Conservation (phyloP, 305 asterid species). For the Ajuga reptans region DNA sequence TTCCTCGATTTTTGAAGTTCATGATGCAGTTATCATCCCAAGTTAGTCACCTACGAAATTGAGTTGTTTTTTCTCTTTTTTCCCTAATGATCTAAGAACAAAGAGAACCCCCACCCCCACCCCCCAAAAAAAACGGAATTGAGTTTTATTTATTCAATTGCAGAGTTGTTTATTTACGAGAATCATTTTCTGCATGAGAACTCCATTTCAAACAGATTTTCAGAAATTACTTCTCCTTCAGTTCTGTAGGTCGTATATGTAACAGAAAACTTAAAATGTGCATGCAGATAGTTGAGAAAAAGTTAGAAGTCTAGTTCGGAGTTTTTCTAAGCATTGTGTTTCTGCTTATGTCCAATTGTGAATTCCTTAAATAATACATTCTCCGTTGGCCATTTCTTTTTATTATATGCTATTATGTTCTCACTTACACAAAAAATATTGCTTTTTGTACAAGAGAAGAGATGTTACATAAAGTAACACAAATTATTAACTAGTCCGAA, state of each 20-base stretch:
- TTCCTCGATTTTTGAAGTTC: conserved; percentile 78
- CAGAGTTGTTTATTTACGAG: neutral
- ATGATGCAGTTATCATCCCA: conserved; percentile 81
- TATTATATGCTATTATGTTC: neutral
- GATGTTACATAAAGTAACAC: neutral
- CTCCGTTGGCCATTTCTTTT: neutral
- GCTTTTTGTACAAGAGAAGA: neutral
- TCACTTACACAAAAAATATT: neutral
- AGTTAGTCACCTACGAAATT: conserved; percentile 43
- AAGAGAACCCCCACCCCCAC: no score
- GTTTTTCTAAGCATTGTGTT: neutral
- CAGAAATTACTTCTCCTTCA: neutral
- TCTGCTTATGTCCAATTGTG: neutral
- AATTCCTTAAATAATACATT: neutral
- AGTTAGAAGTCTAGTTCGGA: neutral
- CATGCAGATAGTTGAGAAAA: neutral
- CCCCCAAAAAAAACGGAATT: neutral
- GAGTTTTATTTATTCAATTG: neutral
- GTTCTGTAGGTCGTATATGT: conserved; percentile 1
- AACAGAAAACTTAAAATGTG: neutral
- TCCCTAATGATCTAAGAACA: no score
- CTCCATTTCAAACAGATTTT: neutral
- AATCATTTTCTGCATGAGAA: conserved; percentile 10
- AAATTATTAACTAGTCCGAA: neutral
- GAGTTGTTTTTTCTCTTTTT: no score